Percentiles rank a stretch among this genome's conserved stretches.
These are phyloP conservation scores for Rhododendron henanense DNA, from an alignment of 148 eudicot genomes.

Conservation along the genomic window DNA sequence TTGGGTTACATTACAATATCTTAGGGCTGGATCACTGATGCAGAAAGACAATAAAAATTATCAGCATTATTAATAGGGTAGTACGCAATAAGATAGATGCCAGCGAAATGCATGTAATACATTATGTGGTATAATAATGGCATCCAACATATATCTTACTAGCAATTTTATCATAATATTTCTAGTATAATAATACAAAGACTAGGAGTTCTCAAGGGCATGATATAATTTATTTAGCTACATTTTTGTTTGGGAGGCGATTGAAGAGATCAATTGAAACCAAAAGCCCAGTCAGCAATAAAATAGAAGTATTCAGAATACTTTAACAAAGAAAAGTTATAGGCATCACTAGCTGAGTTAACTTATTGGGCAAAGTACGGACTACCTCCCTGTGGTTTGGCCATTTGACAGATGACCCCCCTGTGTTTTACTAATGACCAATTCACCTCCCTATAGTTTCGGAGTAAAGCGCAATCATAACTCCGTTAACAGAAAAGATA, in stretches of 20 bases:
- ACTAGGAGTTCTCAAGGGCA: too few species aligned
- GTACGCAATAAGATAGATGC: not conserved
- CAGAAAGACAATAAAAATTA: constrained; percentile 9
- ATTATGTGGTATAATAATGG: not conserved
- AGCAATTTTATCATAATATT: not conserved
- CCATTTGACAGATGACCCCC: too few species aligned
- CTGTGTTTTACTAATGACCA: too few species aligned
- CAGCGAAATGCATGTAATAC: not conserved
- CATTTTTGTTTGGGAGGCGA: not conserved
- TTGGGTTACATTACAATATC: constrained; percentile 47
- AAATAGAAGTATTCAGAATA: not conserved
- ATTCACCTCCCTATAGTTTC: too few species aligned
- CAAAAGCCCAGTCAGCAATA: not conserved
- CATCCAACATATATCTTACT: not conserved
- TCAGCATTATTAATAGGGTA: not conserved
- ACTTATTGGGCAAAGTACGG: not conserved
- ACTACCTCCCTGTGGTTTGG: too few species aligned
- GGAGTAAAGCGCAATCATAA: too few species aligned
- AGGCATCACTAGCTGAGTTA: not conserved
- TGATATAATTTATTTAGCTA: not conserved
- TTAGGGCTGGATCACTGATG: constrained; percentile 38
- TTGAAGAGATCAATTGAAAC: not conserved
- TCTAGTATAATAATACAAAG: not conserved
- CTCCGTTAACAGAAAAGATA: too few species aligned
- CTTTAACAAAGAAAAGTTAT: not conserved